These are phyloP conservation scores for Phytophthora parvispora DNA, from an alignment of 352 stramenopile genomes.

Conservation along the genomic window DNA sequence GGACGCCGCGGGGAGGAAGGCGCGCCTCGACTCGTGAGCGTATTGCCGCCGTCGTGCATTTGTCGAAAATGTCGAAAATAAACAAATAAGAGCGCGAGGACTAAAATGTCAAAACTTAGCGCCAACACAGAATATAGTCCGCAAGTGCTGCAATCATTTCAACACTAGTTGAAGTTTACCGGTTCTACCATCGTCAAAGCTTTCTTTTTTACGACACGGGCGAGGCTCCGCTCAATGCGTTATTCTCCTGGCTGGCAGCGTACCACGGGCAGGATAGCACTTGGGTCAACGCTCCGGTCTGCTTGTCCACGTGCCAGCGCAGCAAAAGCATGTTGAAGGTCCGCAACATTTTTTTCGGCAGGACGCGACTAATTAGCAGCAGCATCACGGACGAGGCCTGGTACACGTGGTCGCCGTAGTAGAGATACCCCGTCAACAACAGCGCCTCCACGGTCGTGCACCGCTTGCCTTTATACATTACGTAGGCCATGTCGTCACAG, in stretches of 20 bases:
- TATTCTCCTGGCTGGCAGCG: slow-evolving; percentile 26
- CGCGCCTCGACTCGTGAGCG: slow-evolving; percentile 18
- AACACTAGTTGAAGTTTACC: not conserved
- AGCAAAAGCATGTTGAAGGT: slow-evolving; percentile 46
- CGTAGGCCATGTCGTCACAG: slow-evolving; percentile 37
- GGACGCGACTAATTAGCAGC: slow-evolving; percentile 23
- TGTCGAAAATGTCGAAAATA: slow-evolving; percentile 3
- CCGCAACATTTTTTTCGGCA: slow-evolving; percentile 32
- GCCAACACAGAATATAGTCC: not conserved
- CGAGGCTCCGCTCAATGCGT: slow-evolving; percentile 13
- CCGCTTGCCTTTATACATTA: slow-evolving; percentile 30
- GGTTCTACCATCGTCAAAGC: not conserved
- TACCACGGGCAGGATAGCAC: slow-evolving; percentile 32
- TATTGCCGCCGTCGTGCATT: slow-evolving; percentile 29
- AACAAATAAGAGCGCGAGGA: not conserved
- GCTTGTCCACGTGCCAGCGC: slow-evolving; percentile 33
- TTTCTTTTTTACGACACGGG: slow-evolving; percentile 9
- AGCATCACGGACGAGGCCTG: slow-evolving; percentile 31
- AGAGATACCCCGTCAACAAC: slow-evolving; percentile 35
- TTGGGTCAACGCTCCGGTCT: slow-evolving; percentile 18
- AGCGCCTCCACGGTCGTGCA: slow-evolving; percentile 35
- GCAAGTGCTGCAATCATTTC: not conserved
- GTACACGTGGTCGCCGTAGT: slow-evolving; percentile 42
- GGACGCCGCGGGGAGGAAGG: not conserved
- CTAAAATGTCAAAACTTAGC: no score